Percentiles rank a stretch among this genome's conserved stretches.
Evolutionary conservation across 495 filamentous ascomycete species (phyloP).

Genomic region (Xylaria castorea): DNA sequence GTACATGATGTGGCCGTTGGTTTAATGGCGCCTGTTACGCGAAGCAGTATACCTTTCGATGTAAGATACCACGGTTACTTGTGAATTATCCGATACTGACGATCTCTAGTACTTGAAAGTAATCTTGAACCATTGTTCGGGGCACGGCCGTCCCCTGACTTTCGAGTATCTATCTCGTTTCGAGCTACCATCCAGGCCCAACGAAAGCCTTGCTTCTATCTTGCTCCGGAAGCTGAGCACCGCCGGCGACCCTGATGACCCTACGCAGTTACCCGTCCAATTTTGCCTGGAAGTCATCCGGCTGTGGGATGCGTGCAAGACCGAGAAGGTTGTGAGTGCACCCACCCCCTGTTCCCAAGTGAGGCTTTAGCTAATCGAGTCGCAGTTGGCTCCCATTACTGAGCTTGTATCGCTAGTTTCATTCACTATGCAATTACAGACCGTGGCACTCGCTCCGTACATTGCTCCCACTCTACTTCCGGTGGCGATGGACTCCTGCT

Average conservation of each 20-base stretch:
- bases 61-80: constrained; percentile 34
- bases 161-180: constrained; percentile 53
- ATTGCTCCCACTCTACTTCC: constrained; percentile 51
- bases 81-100: constrained; percentile 24
- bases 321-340: constrained; percentile 41
- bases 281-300: constrained; percentile 53
- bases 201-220: constrained; percentile 49
- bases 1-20: constrained; percentile 19
- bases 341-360: background rate
- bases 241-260: constrained; percentile 44
- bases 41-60: constrained; percentile 40
- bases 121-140: constrained; percentile 50
- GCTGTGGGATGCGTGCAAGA: constrained; percentile 52
- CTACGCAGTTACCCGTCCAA: constrained; percentile 49
- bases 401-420: constrained; percentile 48
- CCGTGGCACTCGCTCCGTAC: constrained; percentile 47
- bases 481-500: constrained; percentile 46
- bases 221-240: constrained; percentile 51
- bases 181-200: constrained; percentile 48
- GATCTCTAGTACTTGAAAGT: constrained; percentile 49
- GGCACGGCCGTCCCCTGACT: constrained; percentile 44
- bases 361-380: constrained; percentile 15
- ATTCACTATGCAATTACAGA: constrained; percentile 50
- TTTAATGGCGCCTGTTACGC: constrained; percentile 26
- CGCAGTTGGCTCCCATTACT: constrained; percentile 51